These are phyloP conservation scores for Tremellales sp. DNA, from an alignment of 1,284 basidiomycete species.

Conservation along the genomic window DNA sequence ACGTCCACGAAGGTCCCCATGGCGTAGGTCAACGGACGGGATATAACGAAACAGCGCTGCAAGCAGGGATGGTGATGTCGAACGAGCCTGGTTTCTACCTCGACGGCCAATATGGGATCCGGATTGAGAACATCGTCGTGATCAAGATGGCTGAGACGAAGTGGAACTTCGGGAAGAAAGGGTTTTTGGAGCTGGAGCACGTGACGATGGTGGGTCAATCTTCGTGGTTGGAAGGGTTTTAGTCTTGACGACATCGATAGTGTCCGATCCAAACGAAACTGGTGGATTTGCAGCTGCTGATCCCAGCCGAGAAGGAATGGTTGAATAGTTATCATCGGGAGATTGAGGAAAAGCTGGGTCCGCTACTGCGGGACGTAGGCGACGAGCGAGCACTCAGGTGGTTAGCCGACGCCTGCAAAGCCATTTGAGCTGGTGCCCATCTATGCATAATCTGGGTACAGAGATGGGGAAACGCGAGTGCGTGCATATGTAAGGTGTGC, in stretches of 20 bases:
- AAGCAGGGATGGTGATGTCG: constrained; percentile 81
- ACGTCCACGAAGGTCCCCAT: constrained; percentile 91
- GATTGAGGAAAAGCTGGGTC: constrained; percentile 69
- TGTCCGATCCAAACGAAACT: constrained; percentile 86
- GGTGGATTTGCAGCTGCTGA: constrained; percentile 64
- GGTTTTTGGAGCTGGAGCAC: constrained; percentile 76
- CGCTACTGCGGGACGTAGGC: constrained; percentile 56
- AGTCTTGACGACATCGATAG: constrained; percentile 44
- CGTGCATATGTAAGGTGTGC: neutral
- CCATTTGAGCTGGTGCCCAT: constrained; percentile 7
- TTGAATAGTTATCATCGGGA: constrained; percentile 81
- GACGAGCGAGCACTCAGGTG: constrained; percentile 72
- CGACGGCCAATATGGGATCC: constrained; percentile 87
- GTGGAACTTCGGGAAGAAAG: constrained; percentile 80
- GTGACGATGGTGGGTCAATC: constrained; percentile 66
- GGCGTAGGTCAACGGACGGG: constrained; percentile 75
- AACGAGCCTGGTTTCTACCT: constrained; percentile 94
- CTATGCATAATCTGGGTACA: neutral
- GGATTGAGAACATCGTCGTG: constrained; percentile 85
- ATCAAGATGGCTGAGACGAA: constrained; percentile 67
- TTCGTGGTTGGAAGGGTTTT: constrained; percentile 25
- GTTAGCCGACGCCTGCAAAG: constrained; percentile 62
- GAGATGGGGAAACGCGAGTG: constrained; percentile 5
- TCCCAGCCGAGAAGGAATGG: constrained; percentile 69
- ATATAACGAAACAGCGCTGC: constrained; percentile 60